Evolutionary conservation across 73 alveolate species (phyloP).

Genomic region (Paramecium sexaurelia): DNA sequence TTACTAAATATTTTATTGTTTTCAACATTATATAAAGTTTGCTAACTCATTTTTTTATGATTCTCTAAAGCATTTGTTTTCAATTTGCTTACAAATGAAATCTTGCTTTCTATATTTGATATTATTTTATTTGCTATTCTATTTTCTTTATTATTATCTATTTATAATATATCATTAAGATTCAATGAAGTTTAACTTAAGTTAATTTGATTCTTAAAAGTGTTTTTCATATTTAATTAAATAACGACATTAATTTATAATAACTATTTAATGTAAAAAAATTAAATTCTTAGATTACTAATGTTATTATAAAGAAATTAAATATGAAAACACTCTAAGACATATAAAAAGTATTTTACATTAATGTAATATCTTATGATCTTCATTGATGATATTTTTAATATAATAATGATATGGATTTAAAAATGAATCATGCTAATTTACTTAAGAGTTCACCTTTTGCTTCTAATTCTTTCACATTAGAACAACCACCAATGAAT

Average conservation of each 20-base stretch:
- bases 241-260: constrained; percentile 33
- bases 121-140: neutral
- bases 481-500: constrained; percentile 49
- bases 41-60: neutral
- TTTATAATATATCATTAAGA: neutral
- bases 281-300: neutral
- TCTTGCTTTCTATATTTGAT: constrained; percentile 1
- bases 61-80: neutral
- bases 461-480: constrained; percentile 19
- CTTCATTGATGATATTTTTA: neutral
- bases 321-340: too few relatives aligned
- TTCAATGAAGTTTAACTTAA: neutral
- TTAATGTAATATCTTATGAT: too few relatives aligned
- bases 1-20: neutral
- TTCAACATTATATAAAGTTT: neutral
- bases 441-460: neutral
- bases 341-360: too few relatives aligned
- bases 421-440: neutral
- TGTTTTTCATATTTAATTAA: neutral
- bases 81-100: neutral
- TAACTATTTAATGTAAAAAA: neutral
- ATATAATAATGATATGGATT: neutral
- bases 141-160: neutral
- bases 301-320: neutral
- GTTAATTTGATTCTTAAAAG: neutral